Evolutionary conservation across 495 filamentous ascomycete species (phyloP), one percentile per base, ranked within the genome.

Genomic region (Neurospora sp.): DNA sequence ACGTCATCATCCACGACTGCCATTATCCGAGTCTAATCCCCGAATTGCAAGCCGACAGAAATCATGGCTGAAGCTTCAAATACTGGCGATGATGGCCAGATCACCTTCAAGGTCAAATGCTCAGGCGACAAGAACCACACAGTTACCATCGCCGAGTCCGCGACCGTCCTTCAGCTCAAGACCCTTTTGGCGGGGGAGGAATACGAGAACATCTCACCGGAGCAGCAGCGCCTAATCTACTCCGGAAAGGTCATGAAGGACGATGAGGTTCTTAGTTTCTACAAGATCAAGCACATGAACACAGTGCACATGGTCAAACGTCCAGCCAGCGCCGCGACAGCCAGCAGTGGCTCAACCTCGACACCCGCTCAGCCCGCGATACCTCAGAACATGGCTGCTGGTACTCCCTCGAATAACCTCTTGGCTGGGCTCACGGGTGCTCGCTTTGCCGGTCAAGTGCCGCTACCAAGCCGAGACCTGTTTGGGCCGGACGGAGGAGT

Each of bases 401-500:
- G 96, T 41, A 94, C 94, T 16, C 70, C 72, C 7, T 94, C 94
- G 14, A 93, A 92, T 80, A 95, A 97, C 80, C 94, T 93, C 16
- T 87, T 98, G 10, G 93, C 95, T 68, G 93, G 90, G 3, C 83
- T 99, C 79, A 99, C 96, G 2, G 96, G 96, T 40, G 96, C 96
- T 40, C 87, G 96, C 74, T 98, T 96, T 82, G 96, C 96, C 35
- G 96, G 96, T 3, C 92, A 95, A 81, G 91, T 92, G 41, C 93
- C 93, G 75, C 86, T 99, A 39, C 96, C 96, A 8, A 92, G 91
- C 69, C 90, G 90, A 38, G 93, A 93, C 70, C 88, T 96, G 82
- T 99, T 99, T 82, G 96, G 96, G 20, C 93, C 95, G 65, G 96
- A 99, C 82, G 96, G 96, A 73, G 96, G 96, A 48, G 96, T 98